Base-by-base conservation (phyloP, 805 yeast species). In the Metschnikowia koreensis region DNA sequence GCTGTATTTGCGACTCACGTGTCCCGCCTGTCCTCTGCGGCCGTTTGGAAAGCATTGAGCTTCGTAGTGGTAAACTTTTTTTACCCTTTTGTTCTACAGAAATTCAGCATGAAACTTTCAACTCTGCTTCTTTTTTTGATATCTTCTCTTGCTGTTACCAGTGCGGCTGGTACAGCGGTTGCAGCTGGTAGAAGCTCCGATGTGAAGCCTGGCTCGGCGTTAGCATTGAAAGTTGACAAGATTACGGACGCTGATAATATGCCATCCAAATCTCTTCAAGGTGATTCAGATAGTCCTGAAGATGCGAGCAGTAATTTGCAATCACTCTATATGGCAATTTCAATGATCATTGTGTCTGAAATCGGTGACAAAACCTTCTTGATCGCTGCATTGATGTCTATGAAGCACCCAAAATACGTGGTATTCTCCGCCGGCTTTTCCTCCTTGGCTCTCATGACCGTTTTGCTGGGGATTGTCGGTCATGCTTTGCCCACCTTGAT, bases 361-460 rank as follows among this genome's bases (percentile, higher is more conserved):
- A 86, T 94, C 53, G 99, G 99, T 53, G 99, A 94, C 69, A 94
- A 94, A 73, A 94, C 99, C 0, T 94, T 94, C 66, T 79, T 94
- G 58, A 90, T 94, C 61, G 97, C 99, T 36, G 98, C 97, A 1
- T 77, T 94, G 58, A 92, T 94, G 97, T 97, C 98, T 31, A 94
- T 94, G 98, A 88, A 89, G 66, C 86, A 91, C 69, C 82, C 92
- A 16, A 80, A 96, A 62, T 62, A 80, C 63, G 77, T 89, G 44
- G 98, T 94, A n/a, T 93, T 94, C 66, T 76, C 89, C 8, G 84
- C 97, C 13, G 94, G 97, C 3, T 89, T 90, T 58, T 67, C 87
- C 12, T 90, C 98, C 1, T 78, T 94, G 62, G 89, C 83, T 3
- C 68, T 94, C 50, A 94, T 94, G 99, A 91, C 99, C 1, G 75